Percentiles rank a stretch among this genome's conserved stretches.
phyloP scores from a whole-genome alignment of 768 basidiomycete genomes.

The Pulveroboletus ravenelii region DNA sequence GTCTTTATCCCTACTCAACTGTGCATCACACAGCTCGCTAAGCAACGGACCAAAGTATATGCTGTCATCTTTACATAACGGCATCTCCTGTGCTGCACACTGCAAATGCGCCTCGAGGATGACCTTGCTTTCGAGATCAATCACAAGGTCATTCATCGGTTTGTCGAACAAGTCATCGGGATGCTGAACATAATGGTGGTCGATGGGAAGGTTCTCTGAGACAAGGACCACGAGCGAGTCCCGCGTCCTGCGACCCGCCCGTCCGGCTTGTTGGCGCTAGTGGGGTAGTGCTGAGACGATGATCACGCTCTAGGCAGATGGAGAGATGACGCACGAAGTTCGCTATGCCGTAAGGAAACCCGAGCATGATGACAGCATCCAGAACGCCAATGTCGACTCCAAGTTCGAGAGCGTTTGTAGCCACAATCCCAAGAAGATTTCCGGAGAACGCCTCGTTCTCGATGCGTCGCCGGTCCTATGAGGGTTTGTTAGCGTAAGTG shows the following conservation, averaged over 20 bases:
- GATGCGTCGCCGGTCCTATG: constrained; percentile 74
- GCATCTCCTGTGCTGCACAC: constrained; percentile 86
- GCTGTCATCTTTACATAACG: constrained; percentile 58
- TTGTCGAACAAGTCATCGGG: constrained; percentile 68
- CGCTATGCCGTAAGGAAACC: constrained; percentile 74
- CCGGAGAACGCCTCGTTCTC: constrained; percentile 86
- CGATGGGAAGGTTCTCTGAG: constrained; percentile 62
- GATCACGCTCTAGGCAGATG: neutral
- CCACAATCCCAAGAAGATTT: constrained; percentile 76
- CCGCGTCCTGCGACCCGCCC: constrained; percentile 76
- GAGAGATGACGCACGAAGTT: constrained; percentile 57
- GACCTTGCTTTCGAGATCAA: constrained; percentile 71
- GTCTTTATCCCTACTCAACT: constrained; percentile 64
- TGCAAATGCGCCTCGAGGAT: constrained; percentile 83
- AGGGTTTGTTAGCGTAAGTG: neutral
- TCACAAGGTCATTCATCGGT: constrained; percentile 53
- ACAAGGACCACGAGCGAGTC: constrained; percentile 78
- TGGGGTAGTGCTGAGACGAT: neutral
- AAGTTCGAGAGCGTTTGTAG: constrained; percentile 87
- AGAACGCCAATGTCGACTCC: constrained; percentile 89
- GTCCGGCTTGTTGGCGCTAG: constrained; percentile 84
- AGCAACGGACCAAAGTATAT: constrained; percentile 67
- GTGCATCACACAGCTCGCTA: constrained; percentile 53
- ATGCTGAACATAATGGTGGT: constrained; percentile 67
- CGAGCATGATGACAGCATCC: constrained; percentile 86